Conservation (phyloP, 2,329 filamentous ascomycete species). For the Pseudopyricularia cyperi region DNA sequence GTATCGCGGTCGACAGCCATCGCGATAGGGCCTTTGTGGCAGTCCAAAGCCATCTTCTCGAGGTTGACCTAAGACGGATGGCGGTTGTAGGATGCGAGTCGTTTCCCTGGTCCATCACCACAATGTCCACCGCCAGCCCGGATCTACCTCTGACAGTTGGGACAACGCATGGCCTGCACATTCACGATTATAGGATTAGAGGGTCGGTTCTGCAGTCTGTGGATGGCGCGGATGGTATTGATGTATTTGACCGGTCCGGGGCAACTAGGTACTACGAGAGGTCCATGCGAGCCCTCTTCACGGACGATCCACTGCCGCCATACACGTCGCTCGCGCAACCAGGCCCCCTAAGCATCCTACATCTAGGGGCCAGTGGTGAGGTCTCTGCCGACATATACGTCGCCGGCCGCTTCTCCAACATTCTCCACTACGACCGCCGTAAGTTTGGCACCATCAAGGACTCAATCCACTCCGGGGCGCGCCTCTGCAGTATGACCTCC, state of each 20-base stretch:
- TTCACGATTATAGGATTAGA: constrained; percentile 59
- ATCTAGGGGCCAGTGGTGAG: constrained; percentile 48
- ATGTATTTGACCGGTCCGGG: constrained; percentile 14
- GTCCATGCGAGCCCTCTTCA: constrained; percentile 26
- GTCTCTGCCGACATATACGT: constrained; percentile 67
- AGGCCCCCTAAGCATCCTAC: constrained; percentile 70
- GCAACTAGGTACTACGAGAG: constrained; percentile 17
- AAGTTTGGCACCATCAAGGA: constrained; percentile 67
- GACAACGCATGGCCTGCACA: constrained; percentile 66
- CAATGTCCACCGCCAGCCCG: constrained; percentile 57
- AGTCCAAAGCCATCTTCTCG: constrained; percentile 62
- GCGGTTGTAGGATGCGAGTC: constrained; percentile 53
- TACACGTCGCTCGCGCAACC: constrained; percentile 69
- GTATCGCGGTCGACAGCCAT: constrained; percentile 63
- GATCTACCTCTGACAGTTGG: constrained; percentile 69
- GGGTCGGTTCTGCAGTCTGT: constrained; percentile 12
- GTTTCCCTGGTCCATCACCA: constrained; percentile 74
- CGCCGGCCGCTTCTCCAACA: constrained; percentile 76
- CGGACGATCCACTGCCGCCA: constrained; percentile 35
- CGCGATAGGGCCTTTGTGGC: constrained; percentile 65
- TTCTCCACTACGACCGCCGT: constrained; percentile 79
- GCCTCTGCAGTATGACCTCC: constrained; percentile 59
- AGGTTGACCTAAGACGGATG: constrained; percentile 68
- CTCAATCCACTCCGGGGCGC: constrained; percentile 73
- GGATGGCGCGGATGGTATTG: constrained; percentile 23